Evolutionary conservation across 176 grass and related monocot genomes (phyloP), one percentile per base, ranked within the genome.

Genomic region (Oryza longistaminata): DNA sequence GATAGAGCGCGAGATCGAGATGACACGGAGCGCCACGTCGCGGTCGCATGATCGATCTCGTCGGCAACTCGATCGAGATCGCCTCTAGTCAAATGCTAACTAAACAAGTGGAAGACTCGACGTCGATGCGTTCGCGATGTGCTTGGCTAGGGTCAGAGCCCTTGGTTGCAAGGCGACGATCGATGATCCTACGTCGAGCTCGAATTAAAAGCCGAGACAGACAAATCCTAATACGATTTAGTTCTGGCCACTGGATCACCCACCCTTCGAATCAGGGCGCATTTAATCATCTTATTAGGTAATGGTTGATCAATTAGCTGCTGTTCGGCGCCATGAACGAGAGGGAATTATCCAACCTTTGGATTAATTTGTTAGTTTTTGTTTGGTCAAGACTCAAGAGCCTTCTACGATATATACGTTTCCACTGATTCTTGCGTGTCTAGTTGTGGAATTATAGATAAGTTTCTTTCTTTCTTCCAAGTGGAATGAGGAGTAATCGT

Each of bases 131-230:
- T 4, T 0, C 53, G 19, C 7, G 53, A 78, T 33, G 11, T 45
- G 2, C 62, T 48, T 85, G 82, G 77, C 39, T 55, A 74, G 11
- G 9, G 71, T 64, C 48, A 61, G 77, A 75, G 71, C 49, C 87
- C 76, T 69, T 70, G 33, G 22, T 76, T 40, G 49, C 71, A 85
- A 33, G 87, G 71, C 82, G 75, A 15, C 50, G 35, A 37, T 37
- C 35, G 33, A 31, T 31, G 29, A 31, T 35, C 4, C 35, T 37
- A 37, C 5, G 71, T 85, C 62, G n/a, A 62, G 27, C 10, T 80
- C 73, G 1, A 42, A 15, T 12, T 16, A 34, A 61, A 61, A 60
- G 60, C 7, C 22, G 4, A 29, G 64, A 73, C 4, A 68, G 25
- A 58, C 4, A 68, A 26, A 58, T 6, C 2, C 46, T 44, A 24